phyloP scores from a whole-genome alignment of 129 eudicot species.

The Erigeron canadensis region DNA sequence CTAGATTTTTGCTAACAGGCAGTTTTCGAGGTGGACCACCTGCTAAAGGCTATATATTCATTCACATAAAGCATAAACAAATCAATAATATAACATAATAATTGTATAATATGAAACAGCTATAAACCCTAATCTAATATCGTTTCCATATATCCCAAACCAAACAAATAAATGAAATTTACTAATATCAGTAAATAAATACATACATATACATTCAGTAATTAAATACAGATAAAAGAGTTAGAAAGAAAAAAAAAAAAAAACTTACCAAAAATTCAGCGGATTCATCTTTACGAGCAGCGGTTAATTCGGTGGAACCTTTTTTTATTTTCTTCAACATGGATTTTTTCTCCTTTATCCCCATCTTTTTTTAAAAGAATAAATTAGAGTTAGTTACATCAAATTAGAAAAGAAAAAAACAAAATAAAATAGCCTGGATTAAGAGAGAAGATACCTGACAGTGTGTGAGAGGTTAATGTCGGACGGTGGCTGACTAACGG shows the following conservation, averaged over 20 bases:
- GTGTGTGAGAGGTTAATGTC: no score
- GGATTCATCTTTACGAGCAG: slow-evolving; percentile 48
- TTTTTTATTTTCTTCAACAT: slow-evolving; percentile 57
- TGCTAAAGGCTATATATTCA: slow-evolving; percentile 58
- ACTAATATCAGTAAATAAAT: background rate
- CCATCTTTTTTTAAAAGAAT: slow-evolving; percentile 41
- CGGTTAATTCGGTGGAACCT: slow-evolving; percentile 42
- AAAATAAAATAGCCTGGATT: background rate
- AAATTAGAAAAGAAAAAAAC: background rate
- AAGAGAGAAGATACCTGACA: background rate
- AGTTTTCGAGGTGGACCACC: slow-evolving; percentile 83
- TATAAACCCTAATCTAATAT: background rate
- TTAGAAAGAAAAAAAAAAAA: background rate
- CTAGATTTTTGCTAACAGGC: slow-evolving; percentile 39
- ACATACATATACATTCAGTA: background rate
- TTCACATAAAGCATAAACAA: slow-evolving; percentile 15
- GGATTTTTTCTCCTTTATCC: slow-evolving; percentile 59
- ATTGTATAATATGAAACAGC: background rate
- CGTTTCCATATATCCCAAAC: background rate
- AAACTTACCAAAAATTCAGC: slow-evolving; percentile 69
- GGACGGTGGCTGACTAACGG: no score
- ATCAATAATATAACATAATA: slow-evolving; percentile 10
- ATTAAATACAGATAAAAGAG: no score
- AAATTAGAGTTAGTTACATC: background rate
- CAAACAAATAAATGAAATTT: background rate